Conservation (phyloP, 176 grass and related monocot genomes). For the Aegilops tauschii region DNA sequence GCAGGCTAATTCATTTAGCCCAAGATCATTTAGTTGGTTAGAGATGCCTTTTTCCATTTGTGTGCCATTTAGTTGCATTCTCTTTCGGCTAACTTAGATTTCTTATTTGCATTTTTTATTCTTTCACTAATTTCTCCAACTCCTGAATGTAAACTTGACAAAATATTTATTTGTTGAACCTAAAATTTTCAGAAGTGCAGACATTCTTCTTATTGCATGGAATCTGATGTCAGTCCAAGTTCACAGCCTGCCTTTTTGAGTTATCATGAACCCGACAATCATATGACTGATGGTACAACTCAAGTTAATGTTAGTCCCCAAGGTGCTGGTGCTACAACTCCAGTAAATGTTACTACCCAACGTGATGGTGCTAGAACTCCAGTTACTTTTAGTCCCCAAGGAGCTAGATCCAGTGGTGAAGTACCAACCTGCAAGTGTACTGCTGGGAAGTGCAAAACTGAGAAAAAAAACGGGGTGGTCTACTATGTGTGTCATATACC, state of each 20-base stretch:
- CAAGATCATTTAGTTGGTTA: neutral
- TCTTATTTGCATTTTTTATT: neutral
- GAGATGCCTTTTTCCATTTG: constrained; percentile 19
- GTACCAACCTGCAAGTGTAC: constrained; percentile 46
- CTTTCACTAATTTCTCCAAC: neutral
- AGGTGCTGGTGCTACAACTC: constrained; percentile 5
- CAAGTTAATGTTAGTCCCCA: constrained; percentile 28
- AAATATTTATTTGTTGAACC: constrained; percentile 18
- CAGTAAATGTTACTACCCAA: constrained; percentile 26
- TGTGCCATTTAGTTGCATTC: neutral
- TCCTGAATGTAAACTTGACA: neutral
- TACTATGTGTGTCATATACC: constrained; percentile 55
- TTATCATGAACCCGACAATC: constrained; percentile 17
- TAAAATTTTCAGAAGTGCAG: constrained; percentile 46
- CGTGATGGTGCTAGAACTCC: neutral
- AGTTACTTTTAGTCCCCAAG: constrained; percentile 20
- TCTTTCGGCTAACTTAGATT: neutral
- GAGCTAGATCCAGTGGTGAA: constrained; percentile 13
- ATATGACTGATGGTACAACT: neutral
- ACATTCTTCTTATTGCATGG: constrained; percentile 31
- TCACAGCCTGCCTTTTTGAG: constrained; percentile 16
- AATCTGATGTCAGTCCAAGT: constrained; percentile 8
- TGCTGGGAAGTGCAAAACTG: constrained; percentile 47
- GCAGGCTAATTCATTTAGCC: neutral
- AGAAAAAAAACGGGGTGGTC: neutral